Conservation (phyloP, 306 rosid species). For the Begonia masoniana region DNA sequence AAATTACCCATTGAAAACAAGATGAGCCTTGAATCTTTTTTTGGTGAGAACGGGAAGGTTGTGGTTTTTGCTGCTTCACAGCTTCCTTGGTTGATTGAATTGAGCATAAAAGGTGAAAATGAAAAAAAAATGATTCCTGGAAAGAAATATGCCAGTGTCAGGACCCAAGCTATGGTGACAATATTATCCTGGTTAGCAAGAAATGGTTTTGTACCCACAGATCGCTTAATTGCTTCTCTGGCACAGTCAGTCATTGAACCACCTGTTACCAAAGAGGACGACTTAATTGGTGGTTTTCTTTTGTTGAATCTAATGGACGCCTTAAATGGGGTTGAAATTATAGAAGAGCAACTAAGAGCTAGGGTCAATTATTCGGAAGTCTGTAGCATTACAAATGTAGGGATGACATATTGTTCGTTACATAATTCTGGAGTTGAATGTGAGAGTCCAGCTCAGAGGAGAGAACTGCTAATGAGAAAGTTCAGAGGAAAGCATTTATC, state of each 20-base stretch:
- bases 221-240: constrained; percentile 52
- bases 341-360: constrained; percentile 77
- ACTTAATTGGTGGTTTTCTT: constrained; percentile 54
- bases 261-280: constrained; percentile 70
- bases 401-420: constrained; percentile 74
- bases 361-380: constrained; percentile 75
- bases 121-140: constrained; percentile 29
- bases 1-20: constrained; percentile 50
- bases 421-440: constrained; percentile 63
- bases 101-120: constrained; percentile 47
- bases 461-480: constrained; percentile 62
- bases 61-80: constrained; percentile 70
- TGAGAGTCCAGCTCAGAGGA: constrained; percentile 45
- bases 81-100: constrained; percentile 84
- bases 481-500: constrained; percentile 63
- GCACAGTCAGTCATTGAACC: constrained; percentile 70
- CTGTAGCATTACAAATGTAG: constrained; percentile 78
- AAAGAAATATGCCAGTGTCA: constrained; percentile 39
- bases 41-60: constrained; percentile 70
- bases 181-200: constrained; percentile 89
- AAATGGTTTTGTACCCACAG: constrained; percentile 81
- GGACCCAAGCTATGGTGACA: constrained; percentile 62
- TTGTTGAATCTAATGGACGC: constrained; percentile 90
- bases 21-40: constrained; percentile 47
- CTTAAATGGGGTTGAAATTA: constrained; percentile 72